Conservation (phyloP, 148 eudicot genomes). For the Chenopodium suecicum region DNA sequence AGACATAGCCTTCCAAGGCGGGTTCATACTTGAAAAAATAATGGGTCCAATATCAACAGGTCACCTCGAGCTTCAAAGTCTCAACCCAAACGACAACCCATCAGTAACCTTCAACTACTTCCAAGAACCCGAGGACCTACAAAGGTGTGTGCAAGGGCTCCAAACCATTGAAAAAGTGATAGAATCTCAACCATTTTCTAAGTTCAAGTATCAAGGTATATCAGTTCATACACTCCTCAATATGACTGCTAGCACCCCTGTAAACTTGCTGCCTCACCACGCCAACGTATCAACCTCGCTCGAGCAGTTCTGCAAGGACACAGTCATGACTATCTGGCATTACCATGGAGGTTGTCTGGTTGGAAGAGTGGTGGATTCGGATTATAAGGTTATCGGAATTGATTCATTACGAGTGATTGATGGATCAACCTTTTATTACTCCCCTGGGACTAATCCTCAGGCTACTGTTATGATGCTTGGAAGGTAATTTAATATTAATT, state of each 20-base stretch:
- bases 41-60: conserved; percentile 77
- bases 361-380: conserved; percentile 53
- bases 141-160: conserved; percentile 64
- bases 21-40: conserved; percentile 79
- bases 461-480: conserved; percentile 94
- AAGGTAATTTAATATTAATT: conserved; percentile 45
- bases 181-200: conserved; percentile 50
- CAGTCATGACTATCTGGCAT: conserved; percentile 82
- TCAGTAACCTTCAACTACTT: conserved; percentile 84
- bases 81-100: conserved; percentile 64
- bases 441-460: conserved; percentile 91
- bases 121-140: conserved; percentile 63
- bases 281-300: conserved; percentile 41
- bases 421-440: conserved; percentile 67
- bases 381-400: conserved; percentile 63
- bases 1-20: conserved; percentile 61
- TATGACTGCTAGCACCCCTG: conserved; percentile 47
- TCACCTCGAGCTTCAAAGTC: conserved; percentile 52
- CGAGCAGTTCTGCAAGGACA: conserved; percentile 73
- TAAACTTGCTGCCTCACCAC: conserved; percentile 63
- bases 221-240: conserved; percentile 45
- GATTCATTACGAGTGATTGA: conserved; percentile 62
- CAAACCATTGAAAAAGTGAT: conserved; percentile 49
- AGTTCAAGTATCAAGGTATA: conserved; percentile 39
- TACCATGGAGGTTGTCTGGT: conserved; percentile 79